Evolutionary conservation across 805 yeast genomes (phyloP), one percentile per base, ranked within the genome.

Genomic region (Ogataea ganodermae): DNA sequence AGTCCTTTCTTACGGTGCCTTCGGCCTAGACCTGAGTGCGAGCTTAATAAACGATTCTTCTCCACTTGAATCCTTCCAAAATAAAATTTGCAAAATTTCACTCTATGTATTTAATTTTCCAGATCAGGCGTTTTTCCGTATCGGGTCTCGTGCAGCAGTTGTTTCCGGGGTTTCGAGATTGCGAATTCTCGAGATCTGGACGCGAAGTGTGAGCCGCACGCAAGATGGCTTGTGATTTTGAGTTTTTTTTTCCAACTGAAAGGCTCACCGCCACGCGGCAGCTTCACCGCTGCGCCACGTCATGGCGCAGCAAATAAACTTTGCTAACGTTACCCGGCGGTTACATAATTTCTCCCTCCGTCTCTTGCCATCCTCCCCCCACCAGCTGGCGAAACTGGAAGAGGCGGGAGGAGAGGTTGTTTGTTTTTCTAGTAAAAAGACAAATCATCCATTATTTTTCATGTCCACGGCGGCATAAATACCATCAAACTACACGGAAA

Each of bases 341-440:
- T 30, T n/a, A n/a, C 26, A 24, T 20, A 35, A 13, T 22, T 17
- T 24, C 32, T 24, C n/a, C 18, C 18, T 31, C 21, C 14, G 3
- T 13, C 21, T 20, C 20, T 21, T 35, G 12, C 20, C 16, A 8
- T 26, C 26, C 13, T 7, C 40, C 30, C 40, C 40, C 26, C 32
- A 39, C 43, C 30, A 27, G 23, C 32, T 31, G 31, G 35, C 43
- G 30, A 39, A 39, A 39, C 22, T 41, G 37, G 37, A 31, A 31
- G 37, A 31, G 22, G 37, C 38, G 44, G 37, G 31, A 32, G 31
- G 35, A 13, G 24, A 16, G 31, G 18, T 36, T 14, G 40, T 36
- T 36, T 36, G 49, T 41, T 43, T 46, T 50, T 44, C 43, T 44
- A 37, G 46, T 41, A 46, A 50, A 50, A 50, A 50, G 51, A 47